Conservation (phyloP, 106 monocot genomes). For the Dendrobium officinale region DNA sequence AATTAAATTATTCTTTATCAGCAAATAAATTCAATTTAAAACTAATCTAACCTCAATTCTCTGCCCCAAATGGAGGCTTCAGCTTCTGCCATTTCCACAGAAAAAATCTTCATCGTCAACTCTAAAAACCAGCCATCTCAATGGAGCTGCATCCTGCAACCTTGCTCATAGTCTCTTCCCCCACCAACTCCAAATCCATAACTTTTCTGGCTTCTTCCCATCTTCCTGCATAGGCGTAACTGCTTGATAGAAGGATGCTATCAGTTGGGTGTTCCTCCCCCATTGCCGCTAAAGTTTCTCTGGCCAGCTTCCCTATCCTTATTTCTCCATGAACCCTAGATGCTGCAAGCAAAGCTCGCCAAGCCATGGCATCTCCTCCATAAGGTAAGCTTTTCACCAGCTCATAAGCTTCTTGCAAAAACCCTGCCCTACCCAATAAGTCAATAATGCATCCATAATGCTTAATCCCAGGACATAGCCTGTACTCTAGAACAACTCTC, state of each 20-base stretch:
- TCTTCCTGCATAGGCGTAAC: conserved; percentile 26
- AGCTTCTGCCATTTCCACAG: not conserved
- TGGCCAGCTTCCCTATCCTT: conserved; percentile 21
- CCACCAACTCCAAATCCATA: conserved; percentile 5
- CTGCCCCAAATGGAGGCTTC: not conserved
- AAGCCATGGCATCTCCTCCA: conserved; percentile 32
- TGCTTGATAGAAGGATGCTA: conserved; percentile 25
- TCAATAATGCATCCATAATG: conserved; percentile 61
- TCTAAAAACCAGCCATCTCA: conserved; percentile 13
- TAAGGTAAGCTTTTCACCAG: conserved; percentile 31
- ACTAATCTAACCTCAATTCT: not conserved
- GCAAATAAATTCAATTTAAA: not conserved
- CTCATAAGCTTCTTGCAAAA: conserved; percentile 43
- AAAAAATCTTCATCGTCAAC: not conserved
- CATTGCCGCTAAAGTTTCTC: conserved; percentile 17
- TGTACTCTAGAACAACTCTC: conserved; percentile 27
- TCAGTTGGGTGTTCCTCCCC: conserved; percentile 31
- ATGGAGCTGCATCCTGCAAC: conserved; percentile 34
- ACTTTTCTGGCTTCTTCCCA: conserved; percentile 5
- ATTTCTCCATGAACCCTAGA: conserved; percentile 39
- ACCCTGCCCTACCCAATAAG: conserved; percentile 41
- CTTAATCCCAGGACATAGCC: conserved; percentile 16
- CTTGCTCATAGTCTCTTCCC: conserved; percentile 15
- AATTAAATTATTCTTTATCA: not conserved
- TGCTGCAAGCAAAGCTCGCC: conserved; percentile 48